Base-by-base conservation (phyloP, 2,329 filamentous ascomycete genomes). In the Bipolaris bicolor region DNA sequence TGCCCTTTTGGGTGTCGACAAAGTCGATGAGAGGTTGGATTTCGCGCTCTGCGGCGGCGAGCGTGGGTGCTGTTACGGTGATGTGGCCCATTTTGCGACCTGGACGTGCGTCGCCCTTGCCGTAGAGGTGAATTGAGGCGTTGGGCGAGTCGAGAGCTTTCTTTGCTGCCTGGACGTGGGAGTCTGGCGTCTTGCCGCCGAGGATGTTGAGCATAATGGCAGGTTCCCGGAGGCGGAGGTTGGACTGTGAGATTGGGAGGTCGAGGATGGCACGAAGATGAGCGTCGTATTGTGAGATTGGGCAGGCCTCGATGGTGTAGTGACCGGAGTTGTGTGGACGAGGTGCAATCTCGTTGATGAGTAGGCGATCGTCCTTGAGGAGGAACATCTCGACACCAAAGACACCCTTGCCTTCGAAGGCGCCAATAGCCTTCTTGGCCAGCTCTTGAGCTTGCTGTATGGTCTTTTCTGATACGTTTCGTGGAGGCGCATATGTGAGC, bases 361-460 rank as follows among this genome's bases (percentile, higher is more conserved):
- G 79, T 1, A 97, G 82, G 1, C 81, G 80, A 57, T 83, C 86
- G 67, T 95, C 87, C 47, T 87, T 80, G 10, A 93, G 84, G 3
- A 98, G 78, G 78, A 99, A 99, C 87, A 98, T 91, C 79, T 99
- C 95, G 0, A 98, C 94, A 0, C 94, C 95, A 76, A 97, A 99
- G 31, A 97, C 91, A 62, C 95, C 95, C 61, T 95, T 89, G 49
- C 95, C 95, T 80, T 88, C 88, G 52, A 99, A 89, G 49, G 86
- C 89, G 40, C 85, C 84, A 20, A 97, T 87, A 10, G 95, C 93
- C 56, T 90, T 87, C 65, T 87, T 86, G 0, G 93, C 95, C 0
- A 97, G 82, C 40, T 88, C 84, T 71, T 92, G 88, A 0, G 93
- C 93, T 67, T 85, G 80, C 63, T 86, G 77, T 59, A 85, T 84